Evolutionary conservation across 2,329 filamentous ascomycete species (phyloP), one percentile per base, ranked within the genome.

Genomic region (Botryotinia globosa): DNA sequence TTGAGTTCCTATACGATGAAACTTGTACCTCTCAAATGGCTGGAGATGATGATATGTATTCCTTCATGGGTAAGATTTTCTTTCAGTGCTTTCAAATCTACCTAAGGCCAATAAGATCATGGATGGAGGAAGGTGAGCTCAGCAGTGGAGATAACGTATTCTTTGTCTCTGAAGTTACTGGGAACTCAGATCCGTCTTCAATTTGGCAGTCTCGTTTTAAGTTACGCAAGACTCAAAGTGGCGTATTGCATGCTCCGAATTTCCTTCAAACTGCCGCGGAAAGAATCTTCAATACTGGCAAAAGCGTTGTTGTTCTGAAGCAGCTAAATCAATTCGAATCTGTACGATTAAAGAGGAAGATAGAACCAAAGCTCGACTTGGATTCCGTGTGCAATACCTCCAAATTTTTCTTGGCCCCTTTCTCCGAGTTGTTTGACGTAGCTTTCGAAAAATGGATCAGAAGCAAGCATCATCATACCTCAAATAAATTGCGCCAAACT

Each of bases 271-370:
- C 90, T 3, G 88, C 90, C 2, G 89, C 89, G 0, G 83, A 85
- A 37, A 92, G 90, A 74, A 93, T 98, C 54, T 95, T 97, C 78
- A 94, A 91, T 1, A 91, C 93, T 1, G 95, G 95, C 0, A 98
- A 98, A 82, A 97, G 92, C 77, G 90, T 96, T 72, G 89, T 96
- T 1, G 91, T 98, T 62, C 83, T 98, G n/a, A 91, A 90, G 74
- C 88, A 91, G 65, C 84, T 97, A 18, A 88, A 90, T 58, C 85
- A 86, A 72, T 85, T 87, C 74, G 80, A 84, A 66, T 77, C 82
- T 66, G 65, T 79, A 77, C 77, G 75, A 72, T 80, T 74, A 69
- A 78, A 71, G 79, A 80, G 72, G 73, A 81, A 74, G 59, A 73
- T 75, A 69, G 86, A 85, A 74, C 85, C 83, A 48, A 82, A 77